A percentile compares a stretch with the other conserved stretches of the same genome.
These are phyloP conservation scores for Phytopythium mirpurense DNA, from an alignment of 352 stramenopile genomes.

Conservation along the genomic window DNA sequence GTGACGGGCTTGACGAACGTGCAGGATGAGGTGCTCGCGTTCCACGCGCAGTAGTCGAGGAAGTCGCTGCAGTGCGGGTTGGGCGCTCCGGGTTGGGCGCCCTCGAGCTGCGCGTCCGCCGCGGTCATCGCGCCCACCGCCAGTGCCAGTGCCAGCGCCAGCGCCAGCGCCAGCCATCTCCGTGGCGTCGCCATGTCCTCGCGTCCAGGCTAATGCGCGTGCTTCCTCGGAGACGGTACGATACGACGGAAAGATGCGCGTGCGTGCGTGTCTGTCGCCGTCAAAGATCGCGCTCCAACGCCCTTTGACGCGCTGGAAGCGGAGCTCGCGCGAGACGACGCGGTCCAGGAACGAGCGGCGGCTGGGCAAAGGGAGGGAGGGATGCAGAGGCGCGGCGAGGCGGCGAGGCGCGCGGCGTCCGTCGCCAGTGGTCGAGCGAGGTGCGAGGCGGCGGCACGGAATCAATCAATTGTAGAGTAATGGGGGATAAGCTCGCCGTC, in stretches of 20 bases:
- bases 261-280: background rate
- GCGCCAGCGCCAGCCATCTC: slow-evolving; percentile 6
- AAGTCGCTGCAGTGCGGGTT: slow-evolving; percentile 42
- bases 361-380: background rate
- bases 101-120: slow-evolving; percentile 1
- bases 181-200: background rate
- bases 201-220: background rate
- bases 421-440: no score
- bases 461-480: no score
- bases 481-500: background rate
- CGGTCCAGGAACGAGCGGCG: background rate
- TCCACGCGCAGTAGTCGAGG: slow-evolving; percentile 31
- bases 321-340: no score
- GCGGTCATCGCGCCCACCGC: background rate
- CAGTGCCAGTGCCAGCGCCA: background rate
- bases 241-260: background rate
- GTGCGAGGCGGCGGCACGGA: no score
- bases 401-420: background rate
- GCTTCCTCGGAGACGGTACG: no score
- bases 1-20: slow-evolving; percentile 33
- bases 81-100: background rate
- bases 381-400: background rate
- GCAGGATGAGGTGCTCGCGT: slow-evolving; percentile 48
- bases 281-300: background rate
- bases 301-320: background rate